Evolutionary conservation across 768 basidiomycete genomes (phyloP), one percentile per base, ranked within the genome.

Genomic region (Russula sp.): DNA sequence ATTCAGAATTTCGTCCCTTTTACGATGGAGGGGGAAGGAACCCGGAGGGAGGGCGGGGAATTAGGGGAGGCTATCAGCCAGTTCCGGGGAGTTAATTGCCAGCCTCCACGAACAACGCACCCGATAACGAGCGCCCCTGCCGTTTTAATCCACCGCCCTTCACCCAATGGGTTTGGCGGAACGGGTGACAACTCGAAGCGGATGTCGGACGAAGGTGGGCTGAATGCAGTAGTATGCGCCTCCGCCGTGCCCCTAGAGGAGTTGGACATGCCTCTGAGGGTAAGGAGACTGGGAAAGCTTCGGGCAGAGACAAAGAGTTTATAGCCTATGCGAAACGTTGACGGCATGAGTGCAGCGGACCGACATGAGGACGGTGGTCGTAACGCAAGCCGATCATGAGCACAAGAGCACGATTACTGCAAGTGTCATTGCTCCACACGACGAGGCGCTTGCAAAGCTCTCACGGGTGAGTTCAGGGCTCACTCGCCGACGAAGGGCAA

Each of bases 1-100:
- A 65, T 96, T 96, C 56, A 98, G 75, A 39, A 96, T 93, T 69
- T 96, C 93, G 73, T 95, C 92, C 9, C 92, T 93, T 93, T 4
- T 38, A 29, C 20, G 34, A 25, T 2, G 38, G n/a, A 20, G 38
- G 14, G 41, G 14, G 10, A 22, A 5, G 9, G 25, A 3, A 29
- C 25, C 25, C 25, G 25, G 25, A 29, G 25, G 25, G 25, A 3
- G 3, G 25, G 25, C 25, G 25, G 3, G 25, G 25, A 29, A 3
- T 29, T 29, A 29, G 25, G 25, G 25, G 25, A 29, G 45, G 13
- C 10, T 4, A 41, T 54, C 18, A 55, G 51, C 25, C 29, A 61
- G 52, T 13, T 46, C 10, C 29, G 2, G 1, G 20, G 6, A 2
- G 53, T 34, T 34, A 32, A 35, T 18, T 20, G 9, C 11, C 14